Evolutionary conservation across 208 protist genomes (phyloP), one percentile per base, ranked within the genome.

Genomic region (Angomonas ambiguus): DNA sequence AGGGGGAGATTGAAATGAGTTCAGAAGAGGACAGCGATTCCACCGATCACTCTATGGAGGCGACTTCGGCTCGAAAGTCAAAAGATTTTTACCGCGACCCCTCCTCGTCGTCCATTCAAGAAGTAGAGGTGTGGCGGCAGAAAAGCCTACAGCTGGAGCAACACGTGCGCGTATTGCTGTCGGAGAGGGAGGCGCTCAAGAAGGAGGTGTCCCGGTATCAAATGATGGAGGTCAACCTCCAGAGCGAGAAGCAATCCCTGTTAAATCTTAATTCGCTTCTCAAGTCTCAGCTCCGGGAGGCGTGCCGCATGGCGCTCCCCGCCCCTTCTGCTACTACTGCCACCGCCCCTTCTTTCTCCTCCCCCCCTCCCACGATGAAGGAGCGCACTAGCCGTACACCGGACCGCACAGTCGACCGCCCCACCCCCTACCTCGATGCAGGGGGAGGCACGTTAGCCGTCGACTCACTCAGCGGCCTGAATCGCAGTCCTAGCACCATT

Each of bases 181-280:
- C 64, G 6, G 86, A 96, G 66, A 80, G 90, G 24, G 90, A 96
- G 51, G 63, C 67, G 10, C 71, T 91, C 1, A 53, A 60, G 61
- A 71, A 61, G 31, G 78, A 93, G 62, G 51, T 90, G 66, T 58
- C 74, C 27, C 55, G 77, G 13, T 69, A 79, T 2, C 67, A 83
- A 30, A 73, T 81, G 55, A 83, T 88, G 30, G 71, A 77, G 4
- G 70, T 61, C 16, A 74, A 82, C 5, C 60, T 92, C 16, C 62
- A 68, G 24, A 78, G 71, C 1, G 86, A 96, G 69, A 89, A 91
- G 67, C 82, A 85, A 34, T 91, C 83, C 4, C 72, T 96, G 56
- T 69, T 92, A 18, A 87, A 93, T 64, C 62, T 96, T 11, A 96
- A 96, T 67, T 77, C 85, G 8, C 70, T 93, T 10, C 77, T 96